A percentile compares a stretch with the other conserved stretches of the same genome.
phyloP scores from a whole-genome alignment of 805 yeast genomes.

The Metschnikowia lochheadii region DNA sequence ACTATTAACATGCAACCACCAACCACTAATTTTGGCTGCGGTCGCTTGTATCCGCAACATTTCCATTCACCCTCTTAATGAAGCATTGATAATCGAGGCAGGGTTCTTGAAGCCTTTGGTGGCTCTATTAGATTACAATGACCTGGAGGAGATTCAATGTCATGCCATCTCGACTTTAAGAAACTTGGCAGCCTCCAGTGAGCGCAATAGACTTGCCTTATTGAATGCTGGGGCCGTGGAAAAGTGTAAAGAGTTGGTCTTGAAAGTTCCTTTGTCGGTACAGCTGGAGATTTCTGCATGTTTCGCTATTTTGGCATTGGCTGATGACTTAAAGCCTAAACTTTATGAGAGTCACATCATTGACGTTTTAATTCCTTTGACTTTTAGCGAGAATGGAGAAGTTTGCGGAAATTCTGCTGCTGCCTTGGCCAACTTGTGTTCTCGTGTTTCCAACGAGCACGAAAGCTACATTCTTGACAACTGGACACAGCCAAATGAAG shows the following conservation, averaged over 20 bases:
- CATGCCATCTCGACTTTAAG: conserved; percentile 96
- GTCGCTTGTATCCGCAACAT: conserved; percentile 98
- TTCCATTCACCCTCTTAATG: conserved; percentile 94
- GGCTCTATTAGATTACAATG: conserved; percentile 73
- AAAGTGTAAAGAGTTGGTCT: conserved; percentile 83
- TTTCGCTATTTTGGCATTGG: conserved; percentile 92
- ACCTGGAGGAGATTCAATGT: conserved; percentile 95
- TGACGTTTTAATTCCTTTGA: conserved; percentile 87
- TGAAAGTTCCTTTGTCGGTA: conserved; percentile 82
- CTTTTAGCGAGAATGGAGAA: conserved; percentile 82
- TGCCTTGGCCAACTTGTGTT: conserved; percentile 91
- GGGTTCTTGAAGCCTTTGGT: conserved; percentile 94
- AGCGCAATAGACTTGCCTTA: conserved; percentile 85
- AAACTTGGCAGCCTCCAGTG: conserved; percentile 93
- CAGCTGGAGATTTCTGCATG: conserved; percentile 97
- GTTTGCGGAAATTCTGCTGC: conserved; percentile 99
- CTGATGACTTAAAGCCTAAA: conserved; percentile 87
- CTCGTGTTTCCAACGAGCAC: conserved; percentile 77
- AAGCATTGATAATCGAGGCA: conserved; percentile 92
- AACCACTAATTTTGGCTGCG: conserved; percentile 90
- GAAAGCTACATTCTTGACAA: conserved; percentile 64
- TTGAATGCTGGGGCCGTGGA: conserved; percentile 94
- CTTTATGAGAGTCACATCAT: conserved; percentile 79
- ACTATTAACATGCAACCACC: conserved; percentile 81
- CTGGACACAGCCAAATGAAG: conserved; percentile 80